phyloP scores from a whole-genome alignment of 1,284 basidiomycete species.

The Moesziomyces globuligerus region DNA sequence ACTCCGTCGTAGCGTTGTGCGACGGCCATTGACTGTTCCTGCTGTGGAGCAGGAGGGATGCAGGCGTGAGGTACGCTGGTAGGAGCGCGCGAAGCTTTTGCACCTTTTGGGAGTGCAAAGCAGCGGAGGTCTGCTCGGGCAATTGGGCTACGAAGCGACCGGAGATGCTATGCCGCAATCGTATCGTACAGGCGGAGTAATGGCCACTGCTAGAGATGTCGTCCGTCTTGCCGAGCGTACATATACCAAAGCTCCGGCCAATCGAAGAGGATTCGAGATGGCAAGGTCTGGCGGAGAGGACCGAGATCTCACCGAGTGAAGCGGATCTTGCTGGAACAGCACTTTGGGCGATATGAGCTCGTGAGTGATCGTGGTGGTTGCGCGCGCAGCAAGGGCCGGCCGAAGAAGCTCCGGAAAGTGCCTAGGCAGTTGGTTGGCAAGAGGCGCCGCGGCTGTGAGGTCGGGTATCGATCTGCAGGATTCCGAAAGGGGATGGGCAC shows the following conservation, averaged over 20 bases:
- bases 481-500: background rate
- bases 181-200: background rate
- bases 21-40: conserved; percentile 45
- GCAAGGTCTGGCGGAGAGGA: conserved; percentile 3
- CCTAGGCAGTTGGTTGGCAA: conserved; percentile 7
- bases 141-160: no score
- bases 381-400: conserved; percentile 10
- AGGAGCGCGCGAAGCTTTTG: conserved; percentile 1
- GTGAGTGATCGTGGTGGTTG: conserved; percentile 1
- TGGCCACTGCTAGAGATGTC: conserved; percentile 6
- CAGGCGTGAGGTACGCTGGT: conserved; percentile 1
- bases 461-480: conserved; percentile 32
- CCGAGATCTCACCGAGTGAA: conserved; percentile 18
- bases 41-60: conserved; percentile 19
- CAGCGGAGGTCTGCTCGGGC: no score
- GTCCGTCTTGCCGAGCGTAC: conserved; percentile 1
- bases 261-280: no score
- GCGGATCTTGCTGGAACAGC: conserved; percentile 4
- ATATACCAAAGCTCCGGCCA: conserved; percentile 10
- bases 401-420: conserved; percentile 10
- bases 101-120: no score
- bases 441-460: background rate
- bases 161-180: background rate
- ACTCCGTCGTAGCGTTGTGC: conserved; percentile 44
- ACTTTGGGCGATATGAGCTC: conserved; percentile 19